A percentile compares a stretch with the other conserved stretches of the same genome.
Conservation (phyloP, 2,329 filamentous ascomycete genomes). For the Epichloe festucae region DNA sequence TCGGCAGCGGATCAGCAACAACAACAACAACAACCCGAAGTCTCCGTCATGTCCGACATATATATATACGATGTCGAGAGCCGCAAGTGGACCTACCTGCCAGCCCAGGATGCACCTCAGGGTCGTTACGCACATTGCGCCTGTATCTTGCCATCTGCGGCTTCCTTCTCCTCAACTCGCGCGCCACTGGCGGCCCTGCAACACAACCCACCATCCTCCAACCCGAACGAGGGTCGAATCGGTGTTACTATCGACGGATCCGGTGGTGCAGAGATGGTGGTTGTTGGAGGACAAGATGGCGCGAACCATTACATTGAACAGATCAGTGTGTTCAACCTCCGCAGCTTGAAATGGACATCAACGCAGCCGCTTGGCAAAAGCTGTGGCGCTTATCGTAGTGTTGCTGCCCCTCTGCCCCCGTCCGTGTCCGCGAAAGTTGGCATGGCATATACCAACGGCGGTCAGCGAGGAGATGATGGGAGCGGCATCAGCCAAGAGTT, state of each 20-base stretch:
- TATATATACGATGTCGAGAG: constrained; percentile 84
- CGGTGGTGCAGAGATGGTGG: constrained; percentile 91
- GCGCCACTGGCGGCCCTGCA: constrained; percentile 79
- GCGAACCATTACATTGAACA: constrained; percentile 99
- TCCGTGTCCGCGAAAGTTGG: constrained; percentile 54
- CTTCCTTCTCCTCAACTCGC: constrained; percentile 70
- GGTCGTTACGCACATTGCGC: constrained; percentile 96
- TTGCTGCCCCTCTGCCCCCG: constrained; percentile 70
- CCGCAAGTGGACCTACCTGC: constrained; percentile 73
- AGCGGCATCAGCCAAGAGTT: constrained; percentile 37
- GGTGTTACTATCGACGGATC: constrained; percentile 81
- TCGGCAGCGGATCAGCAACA: constrained; percentile 24
- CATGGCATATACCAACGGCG: constrained; percentile 33
- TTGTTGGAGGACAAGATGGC: constrained; percentile 91
- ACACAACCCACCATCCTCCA: constrained; percentile 72
- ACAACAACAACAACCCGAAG: constrained; percentile 74
- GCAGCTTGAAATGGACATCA: constrained; percentile 89
- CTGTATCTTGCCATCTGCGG: constrained; percentile 77
- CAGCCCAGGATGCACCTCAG: constrained; percentile 70
- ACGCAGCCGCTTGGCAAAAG: constrained; percentile 79
- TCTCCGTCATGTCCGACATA: constrained; percentile 95
- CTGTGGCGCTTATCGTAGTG: constrained; percentile 91
- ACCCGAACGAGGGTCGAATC: constrained; percentile 76
- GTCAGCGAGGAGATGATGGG: constrained; percentile 32
- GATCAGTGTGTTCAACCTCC: constrained; percentile 93